Evolutionary conservation across 768 basidiomycete species (phyloP).

Genomic region (Termitomyces titanicus): DNA sequence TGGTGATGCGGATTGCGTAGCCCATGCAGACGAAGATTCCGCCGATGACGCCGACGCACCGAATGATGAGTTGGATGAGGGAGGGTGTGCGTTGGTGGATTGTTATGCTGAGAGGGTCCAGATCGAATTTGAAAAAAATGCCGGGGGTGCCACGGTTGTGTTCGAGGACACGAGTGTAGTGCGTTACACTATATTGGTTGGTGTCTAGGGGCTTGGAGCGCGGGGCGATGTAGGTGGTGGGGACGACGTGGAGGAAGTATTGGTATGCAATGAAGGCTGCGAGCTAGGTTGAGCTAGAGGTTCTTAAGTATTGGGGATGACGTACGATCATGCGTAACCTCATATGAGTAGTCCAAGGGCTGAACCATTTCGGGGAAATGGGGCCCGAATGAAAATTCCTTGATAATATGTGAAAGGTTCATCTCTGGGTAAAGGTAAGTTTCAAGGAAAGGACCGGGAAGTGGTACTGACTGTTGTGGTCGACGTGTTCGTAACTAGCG

Average conservation of each 20-base stretch:
- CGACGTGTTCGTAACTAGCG: slow-evolving; percentile 79
- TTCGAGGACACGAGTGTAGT: slow-evolving; percentile 74
- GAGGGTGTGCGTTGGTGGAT: slow-evolving; percentile 87
- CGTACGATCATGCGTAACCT: slow-evolving; percentile 67
- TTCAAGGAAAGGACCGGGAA: neutral
- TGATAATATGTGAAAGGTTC: slow-evolving; percentile 96
- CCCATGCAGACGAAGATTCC: slow-evolving; percentile 86
- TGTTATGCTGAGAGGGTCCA: slow-evolving; percentile 84
- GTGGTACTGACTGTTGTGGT: slow-evolving; percentile 69
- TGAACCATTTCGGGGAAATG: slow-evolving; percentile 95
- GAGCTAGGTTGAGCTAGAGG: neutral
- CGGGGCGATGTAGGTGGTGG: slow-evolving; percentile 86
- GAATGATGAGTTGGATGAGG: slow-evolving; percentile 77
- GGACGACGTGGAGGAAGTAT: slow-evolving; percentile 94
- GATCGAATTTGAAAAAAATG: slow-evolving; percentile 98
- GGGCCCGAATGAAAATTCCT: slow-evolving; percentile 95
- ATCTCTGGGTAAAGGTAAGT: slow-evolving; percentile 51
- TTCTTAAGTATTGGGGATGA: slow-evolving; percentile 9
- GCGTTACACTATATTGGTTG: slow-evolving; percentile 92
- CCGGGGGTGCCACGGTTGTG: slow-evolving; percentile 83
- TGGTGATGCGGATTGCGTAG: slow-evolving; percentile 65
- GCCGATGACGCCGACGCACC: slow-evolving; percentile 89
- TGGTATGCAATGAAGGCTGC: slow-evolving; percentile 88
- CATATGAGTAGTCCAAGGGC: slow-evolving; percentile 89
- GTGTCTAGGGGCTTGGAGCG: slow-evolving; percentile 63